Evolutionary conservation across 1,284 basidiomycete species (phyloP).

Genomic region (Leccinum fallax): DNA sequence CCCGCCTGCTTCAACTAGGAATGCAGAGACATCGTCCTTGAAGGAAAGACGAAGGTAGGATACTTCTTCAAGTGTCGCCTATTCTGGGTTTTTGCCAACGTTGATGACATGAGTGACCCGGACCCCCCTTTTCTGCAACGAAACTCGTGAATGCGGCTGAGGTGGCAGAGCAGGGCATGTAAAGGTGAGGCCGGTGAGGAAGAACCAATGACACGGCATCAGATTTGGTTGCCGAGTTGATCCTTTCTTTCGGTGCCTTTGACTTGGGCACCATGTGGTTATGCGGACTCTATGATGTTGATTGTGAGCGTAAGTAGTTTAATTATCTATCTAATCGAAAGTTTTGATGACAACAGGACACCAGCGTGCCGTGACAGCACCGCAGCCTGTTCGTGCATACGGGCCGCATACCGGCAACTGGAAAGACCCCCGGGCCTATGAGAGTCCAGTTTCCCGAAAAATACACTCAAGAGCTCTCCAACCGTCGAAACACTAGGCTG

Average conservation of each 20-base stretch:
- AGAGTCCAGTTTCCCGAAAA: too few species aligned
- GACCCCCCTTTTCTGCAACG: slow-evolving; percentile 4
- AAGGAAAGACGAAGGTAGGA: slow-evolving; percentile 16
- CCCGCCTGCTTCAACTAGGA: not conserved
- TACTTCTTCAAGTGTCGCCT: not conserved
- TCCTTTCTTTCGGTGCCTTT: not conserved
- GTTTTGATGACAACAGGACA: too few species aligned
- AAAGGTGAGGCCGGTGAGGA: too few species aligned
- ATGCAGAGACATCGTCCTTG: slow-evolving; percentile 14
- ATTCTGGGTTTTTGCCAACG: slow-evolving; percentile 10
- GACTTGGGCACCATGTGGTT: not conserved
- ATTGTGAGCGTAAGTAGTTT: not conserved
- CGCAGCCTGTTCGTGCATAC: not conserved
- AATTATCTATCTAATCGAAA: not conserved
- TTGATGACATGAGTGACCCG: slow-evolving; percentile 18
- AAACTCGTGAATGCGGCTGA: slow-evolving; percentile 4
- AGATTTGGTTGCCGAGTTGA: not conserved
- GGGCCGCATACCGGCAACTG: too few species aligned
- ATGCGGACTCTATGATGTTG: too few species aligned
- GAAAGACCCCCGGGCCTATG: too few species aligned
- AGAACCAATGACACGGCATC: not conserved
- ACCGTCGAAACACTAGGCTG: not conserved
- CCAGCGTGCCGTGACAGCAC: too few species aligned
- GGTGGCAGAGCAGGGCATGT: too few species aligned
- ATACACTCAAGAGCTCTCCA: too few species aligned